Evolutionary conservation across 108 stramenopile genomes (phyloP).

Genomic region (Nannochloropsis salina): DNA sequence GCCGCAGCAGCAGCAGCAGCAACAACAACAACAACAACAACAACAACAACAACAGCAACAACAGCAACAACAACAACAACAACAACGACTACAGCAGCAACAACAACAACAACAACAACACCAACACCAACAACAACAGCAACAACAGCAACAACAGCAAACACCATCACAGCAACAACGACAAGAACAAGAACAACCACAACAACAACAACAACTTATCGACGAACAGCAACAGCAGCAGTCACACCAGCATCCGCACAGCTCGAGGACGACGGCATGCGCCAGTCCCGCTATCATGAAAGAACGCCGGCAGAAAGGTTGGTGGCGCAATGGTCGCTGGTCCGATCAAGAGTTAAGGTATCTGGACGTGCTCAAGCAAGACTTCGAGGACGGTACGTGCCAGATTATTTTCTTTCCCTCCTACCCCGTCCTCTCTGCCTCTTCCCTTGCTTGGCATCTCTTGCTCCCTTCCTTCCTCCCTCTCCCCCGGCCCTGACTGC

Average conservation of each 20-base stretch:
- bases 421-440: neutral
- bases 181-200: neutral
- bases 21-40: neutral
- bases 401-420: neutral
- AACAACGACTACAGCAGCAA: neutral
- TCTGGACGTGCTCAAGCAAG: neutral
- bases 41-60: neutral
- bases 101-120: neutral
- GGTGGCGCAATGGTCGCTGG: neutral
- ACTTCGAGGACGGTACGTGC: neutral
- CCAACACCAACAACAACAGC: neutral
- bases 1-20: neutral
- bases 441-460: neutral
- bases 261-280: neutral
- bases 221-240: neutral
- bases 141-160: neutral
- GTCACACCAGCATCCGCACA: neutral
- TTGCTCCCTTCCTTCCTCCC: neutral
- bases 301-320: constrained; percentile 1
- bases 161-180: neutral
- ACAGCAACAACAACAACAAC: neutral
- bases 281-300: neutral
- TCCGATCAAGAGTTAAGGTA: neutral
- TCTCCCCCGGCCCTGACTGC: neutral
- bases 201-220: neutral